Evolutionary conservation across 202 grass and related monocot genomes (phyloP).

Genomic region (Schoenoplectus tabernaemontani): DNA sequence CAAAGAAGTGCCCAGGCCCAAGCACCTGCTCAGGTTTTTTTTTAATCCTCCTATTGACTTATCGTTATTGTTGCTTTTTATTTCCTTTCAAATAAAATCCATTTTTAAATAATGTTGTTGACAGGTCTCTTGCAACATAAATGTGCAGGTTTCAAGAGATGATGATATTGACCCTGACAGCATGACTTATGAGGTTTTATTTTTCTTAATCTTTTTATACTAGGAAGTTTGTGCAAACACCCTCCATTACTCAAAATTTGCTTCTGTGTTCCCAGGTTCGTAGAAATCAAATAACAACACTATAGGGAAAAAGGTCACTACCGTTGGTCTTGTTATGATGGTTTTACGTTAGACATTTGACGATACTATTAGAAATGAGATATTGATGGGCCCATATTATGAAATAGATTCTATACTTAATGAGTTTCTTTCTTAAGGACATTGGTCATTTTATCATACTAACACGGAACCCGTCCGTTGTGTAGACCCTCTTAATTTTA

Average conservation of each 20-base stretch:
- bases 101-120: not conserved
- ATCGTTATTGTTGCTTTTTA: slow-evolving; percentile 7
- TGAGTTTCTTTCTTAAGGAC: not conserved
- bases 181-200: slow-evolving; percentile 89
- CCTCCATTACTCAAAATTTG: not conserved
- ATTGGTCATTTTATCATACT: not conserved
- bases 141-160: slow-evolving; percentile 39
- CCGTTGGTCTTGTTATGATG: not conserved
- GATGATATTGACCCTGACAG: slow-evolving; percentile 67
- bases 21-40: slow-evolving; percentile 42
- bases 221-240: not conserved
- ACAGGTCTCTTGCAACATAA: not conserved
- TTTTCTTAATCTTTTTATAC: not conserved
- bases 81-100: slow-evolving; percentile 9
- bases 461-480: too few species aligned
- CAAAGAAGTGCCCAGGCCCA: slow-evolving; percentile 19
- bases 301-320: not conserved
- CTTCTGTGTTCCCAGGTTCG: not conserved
- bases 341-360: not conserved
- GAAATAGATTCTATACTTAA: not conserved
- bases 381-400: not conserved
- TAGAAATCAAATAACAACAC: not conserved
- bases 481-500: too few species aligned
- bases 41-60: not conserved
- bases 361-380: not conserved